These are phyloP conservation scores for Naganishia liquefaciens DNA, from an alignment of 1,284 basidiomycete genomes.

Conservation along the genomic window DNA sequence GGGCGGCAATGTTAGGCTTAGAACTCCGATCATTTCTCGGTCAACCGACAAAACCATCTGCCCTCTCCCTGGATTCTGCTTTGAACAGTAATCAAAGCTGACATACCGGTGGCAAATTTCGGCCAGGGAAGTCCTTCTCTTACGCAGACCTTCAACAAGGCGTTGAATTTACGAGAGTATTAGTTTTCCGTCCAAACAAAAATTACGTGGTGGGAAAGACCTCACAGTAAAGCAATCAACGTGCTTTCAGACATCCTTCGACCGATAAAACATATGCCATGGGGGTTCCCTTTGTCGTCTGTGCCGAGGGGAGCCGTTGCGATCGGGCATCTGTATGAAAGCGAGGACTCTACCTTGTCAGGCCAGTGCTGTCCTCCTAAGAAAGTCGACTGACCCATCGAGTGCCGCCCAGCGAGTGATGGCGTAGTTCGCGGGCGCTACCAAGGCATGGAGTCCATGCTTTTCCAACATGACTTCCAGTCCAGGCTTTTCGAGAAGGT, in stretches of 20 bases:
- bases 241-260: background rate
- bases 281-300: background rate
- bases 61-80: too few relatives aligned
- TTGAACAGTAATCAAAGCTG: too few relatives aligned
- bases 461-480: background rate
- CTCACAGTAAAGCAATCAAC: conserved; percentile 4
- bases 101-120: background rate
- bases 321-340: background rate
- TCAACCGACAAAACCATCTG: too few relatives aligned
- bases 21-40: too few relatives aligned
- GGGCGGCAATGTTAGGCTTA: too few relatives aligned
- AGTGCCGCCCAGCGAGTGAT: conserved; percentile 1
- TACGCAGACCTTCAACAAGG: conserved; percentile 1
- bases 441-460: background rate
- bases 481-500: background rate
- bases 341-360: background rate
- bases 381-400: background rate
- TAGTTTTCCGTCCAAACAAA: background rate
- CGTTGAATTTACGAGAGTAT: background rate
- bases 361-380: background rate
- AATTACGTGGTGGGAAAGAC: background rate
- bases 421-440: background rate
- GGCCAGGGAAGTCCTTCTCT: conserved; percentile 9
- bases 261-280: background rate
- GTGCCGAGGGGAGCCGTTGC: background rate